phyloP scores from a whole-genome alignment of 2,329 filamentous ascomycete genomes.

The Exserohilum turcica region DNA sequence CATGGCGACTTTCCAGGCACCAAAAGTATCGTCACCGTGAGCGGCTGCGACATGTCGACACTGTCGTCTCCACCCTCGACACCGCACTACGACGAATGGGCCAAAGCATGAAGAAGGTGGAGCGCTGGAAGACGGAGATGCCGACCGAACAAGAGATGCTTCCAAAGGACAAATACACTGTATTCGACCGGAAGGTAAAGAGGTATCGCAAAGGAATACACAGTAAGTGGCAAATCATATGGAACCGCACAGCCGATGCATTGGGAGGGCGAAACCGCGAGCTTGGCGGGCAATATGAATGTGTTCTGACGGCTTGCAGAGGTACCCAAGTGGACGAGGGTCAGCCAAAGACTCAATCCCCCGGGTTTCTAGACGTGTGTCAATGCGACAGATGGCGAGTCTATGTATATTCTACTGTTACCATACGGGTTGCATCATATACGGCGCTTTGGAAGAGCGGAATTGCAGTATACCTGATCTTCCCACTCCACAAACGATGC shows the following conservation, averaged over 20 bases:
- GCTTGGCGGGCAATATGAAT: not conserved
- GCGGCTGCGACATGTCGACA: constrained; percentile 71
- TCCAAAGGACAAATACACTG: constrained; percentile 94
- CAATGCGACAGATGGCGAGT: not conserved
- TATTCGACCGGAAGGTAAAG: constrained; percentile 96
- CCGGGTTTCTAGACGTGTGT: constrained; percentile 74
- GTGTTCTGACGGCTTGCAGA: constrained; percentile 51
- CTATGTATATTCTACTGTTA: constrained; percentile 36
- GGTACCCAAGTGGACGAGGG: constrained; percentile 80
- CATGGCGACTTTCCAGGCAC: constrained; percentile 90
- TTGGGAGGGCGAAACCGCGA: not conserved
- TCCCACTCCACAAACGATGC: not conserved
- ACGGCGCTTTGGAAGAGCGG: constrained; percentile 12
- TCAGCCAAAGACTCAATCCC: constrained; percentile 91
- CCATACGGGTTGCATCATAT: constrained; percentile 24
- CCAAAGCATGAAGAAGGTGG: constrained; percentile 73
- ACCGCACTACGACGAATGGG: constrained; percentile 74
- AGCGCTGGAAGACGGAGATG: constrained; percentile 95
- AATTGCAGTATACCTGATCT: not conserved
- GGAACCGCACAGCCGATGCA: not conserved
- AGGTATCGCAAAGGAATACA: constrained; percentile 96
- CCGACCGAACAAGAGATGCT: constrained; percentile 94
- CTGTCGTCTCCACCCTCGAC: constrained; percentile 82
- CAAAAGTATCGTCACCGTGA: constrained; percentile 42
- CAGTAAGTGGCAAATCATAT: constrained; percentile 66